Evolutionary conservation across 306 rosid species (phyloP), one percentile per base, ranked within the genome.

Genomic region (Arachis stenosperma): DNA sequence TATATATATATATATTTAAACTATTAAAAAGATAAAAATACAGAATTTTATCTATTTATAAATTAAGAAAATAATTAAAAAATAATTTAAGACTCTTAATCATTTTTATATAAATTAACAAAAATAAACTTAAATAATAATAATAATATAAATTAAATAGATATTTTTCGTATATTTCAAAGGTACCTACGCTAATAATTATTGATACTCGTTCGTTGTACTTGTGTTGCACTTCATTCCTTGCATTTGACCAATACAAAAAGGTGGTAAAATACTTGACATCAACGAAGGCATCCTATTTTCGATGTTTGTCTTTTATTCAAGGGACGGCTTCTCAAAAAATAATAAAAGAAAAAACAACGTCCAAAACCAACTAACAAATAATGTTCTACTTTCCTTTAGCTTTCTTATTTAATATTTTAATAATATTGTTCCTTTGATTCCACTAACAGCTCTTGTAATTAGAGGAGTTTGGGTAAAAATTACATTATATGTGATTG

Each of bases 181-280:
- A 22, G 27, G 27, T 22, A 22, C 27, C 27, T 22, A 33, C 3
- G 37, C 37, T 33, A 33, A 2, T 2, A 33, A 33, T 2, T 2
- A 33, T 33, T 33, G 4, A 33, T 33, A 33, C 37, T 33, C 37
- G 4, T 33, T 33, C 37, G 4, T 33, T 33, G 37, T 73, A 65
- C 84, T 76, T 81, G 3, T 11, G 13, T 40, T 66, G 13, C 50
- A 71, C 75, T 76, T 66, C 61, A 65, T 69, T 42, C 30, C 55
- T 74, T 33, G 37, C 37, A 33, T 33, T 33, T 74, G 37, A 61
- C 61, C 48, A 77, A 69, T 27, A 6, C 22, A 60, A 53, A 33
- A 33, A 33, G 3, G 37, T 33, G 4, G 37, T 33, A 33, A 33
- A 33, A 33, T 33, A 33, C 61, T 59, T 50, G 17, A 17, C 55